A percentile compares a stretch with the other conserved stretches of the same genome.
Conservation (phyloP, 129 eudicot species). For the Kitagawia praeruptora region DNA sequence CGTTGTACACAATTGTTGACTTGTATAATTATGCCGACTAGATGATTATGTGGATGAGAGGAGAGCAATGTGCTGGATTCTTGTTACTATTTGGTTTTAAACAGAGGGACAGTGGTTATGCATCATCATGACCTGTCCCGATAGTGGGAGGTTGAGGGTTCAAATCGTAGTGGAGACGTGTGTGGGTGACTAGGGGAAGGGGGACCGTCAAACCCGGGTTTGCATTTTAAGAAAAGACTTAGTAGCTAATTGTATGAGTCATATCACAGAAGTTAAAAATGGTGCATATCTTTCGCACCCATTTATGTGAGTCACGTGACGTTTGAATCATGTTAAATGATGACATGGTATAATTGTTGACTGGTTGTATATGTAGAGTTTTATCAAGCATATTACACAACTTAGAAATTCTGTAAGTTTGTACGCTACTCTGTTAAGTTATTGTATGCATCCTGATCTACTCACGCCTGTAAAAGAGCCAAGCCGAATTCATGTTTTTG, state of each 20-base stretch:
- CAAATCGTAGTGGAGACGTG: too few relatives aligned
- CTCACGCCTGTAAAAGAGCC: background rate
- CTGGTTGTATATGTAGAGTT: background rate
- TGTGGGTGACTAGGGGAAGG: too few relatives aligned
- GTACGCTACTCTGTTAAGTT: background rate
- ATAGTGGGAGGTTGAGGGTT: too few relatives aligned
- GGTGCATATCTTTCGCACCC: background rate
- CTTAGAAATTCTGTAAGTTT: background rate
- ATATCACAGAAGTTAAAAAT: too few relatives aligned
- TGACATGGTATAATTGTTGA: background rate
- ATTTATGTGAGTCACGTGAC: background rate
- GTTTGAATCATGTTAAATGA: background rate
- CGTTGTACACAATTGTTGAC: background rate
- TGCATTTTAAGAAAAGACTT: too few relatives aligned
- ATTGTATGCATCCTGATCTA: background rate
- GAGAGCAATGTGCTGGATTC: background rate
- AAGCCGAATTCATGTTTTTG: background rate
- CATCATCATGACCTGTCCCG: too few relatives aligned
- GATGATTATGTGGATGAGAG: background rate
- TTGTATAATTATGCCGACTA: too few relatives aligned
- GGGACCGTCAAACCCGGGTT: background rate
- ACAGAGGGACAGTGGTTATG: background rate
- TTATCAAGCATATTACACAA: background rate
- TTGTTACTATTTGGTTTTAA: background rate
- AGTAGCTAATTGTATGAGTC: background rate